Base-by-base conservation (phyloP, 140 eudicot species). In the Anethum foeniculum region DNA sequence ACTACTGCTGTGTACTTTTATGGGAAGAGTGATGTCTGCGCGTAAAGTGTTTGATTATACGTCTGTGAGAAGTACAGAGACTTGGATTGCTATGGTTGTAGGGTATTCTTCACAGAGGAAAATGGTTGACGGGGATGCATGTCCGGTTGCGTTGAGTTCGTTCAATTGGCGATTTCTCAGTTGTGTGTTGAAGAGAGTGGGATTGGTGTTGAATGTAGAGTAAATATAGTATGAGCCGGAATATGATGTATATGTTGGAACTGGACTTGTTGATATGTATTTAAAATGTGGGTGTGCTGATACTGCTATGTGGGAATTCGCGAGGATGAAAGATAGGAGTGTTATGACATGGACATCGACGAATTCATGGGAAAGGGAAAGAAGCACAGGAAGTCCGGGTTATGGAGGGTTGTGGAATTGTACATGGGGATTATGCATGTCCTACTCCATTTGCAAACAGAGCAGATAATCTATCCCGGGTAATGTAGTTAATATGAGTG, bases 211-310 rank as follows among this genome's bases (percentile, higher is more conserved):
- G 41, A 81, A 82, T 60, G 56, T 89, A 5, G 84, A 38, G 54
- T 87, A 89, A 75, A 82, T 86, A 19, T 67, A 80, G 0, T n/a
- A n/a, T n/a, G n/a, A n/a, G n/a, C n/a, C n/a, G n/a, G n/a, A n/a
- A n/a, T 0, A 69, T 47, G 91, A 89, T 74, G 91, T 90, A 60
- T 90, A 83, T 71, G 51, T 90, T 25, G 88, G 93, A 54, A 87
- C 93, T 6, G 88, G 86, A 8, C 86, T 87, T 77, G 88, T 90
- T 39, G 93, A 90, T 78, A 90, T 90, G 93, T 87, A 90, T 39
- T 82, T 86, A 2, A 90, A 90, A 80, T 87, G 93, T 64, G 91
- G 93, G 80, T 80, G 85, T 65, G 49, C 87, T 68, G 83, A 81
- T 67, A 39, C 56, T 12, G 90, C 88, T 56, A 74, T 71, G 72